These are phyloP conservation scores for Termitomyces eurrhizus DNA, from an alignment of 768 basidiomycete genomes.

Conservation along the genomic window DNA sequence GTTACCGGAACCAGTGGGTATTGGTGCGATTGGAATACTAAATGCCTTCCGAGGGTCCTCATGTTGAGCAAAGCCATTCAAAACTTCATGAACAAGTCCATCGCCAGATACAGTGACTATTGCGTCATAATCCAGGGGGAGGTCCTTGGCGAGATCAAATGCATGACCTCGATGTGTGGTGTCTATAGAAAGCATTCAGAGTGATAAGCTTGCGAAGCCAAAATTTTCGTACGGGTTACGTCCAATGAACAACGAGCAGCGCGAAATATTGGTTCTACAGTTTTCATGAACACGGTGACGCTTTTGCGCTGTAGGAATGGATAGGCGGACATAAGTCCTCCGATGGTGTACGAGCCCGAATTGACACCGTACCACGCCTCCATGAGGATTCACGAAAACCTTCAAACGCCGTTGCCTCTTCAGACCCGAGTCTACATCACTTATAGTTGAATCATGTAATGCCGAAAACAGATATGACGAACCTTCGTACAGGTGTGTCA, in stretches of 20 bases:
- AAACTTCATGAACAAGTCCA: constrained; percentile 76
- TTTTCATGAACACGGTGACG: constrained; percentile 44
- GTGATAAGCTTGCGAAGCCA: not conserved
- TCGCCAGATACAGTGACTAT: constrained; percentile 79
- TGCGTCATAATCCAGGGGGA: constrained; percentile 64
- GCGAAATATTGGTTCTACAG: constrained; percentile 68
- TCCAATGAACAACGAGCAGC: constrained; percentile 63
- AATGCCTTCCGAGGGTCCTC: constrained; percentile 57
- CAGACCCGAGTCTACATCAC: constrained; percentile 37
- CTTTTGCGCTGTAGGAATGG: constrained; percentile 54
- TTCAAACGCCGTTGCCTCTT: constrained; percentile 54
- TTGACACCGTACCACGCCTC: constrained; percentile 62
- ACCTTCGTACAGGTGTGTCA: constrained; percentile 65
- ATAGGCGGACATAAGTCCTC: not conserved
- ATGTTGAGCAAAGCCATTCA: constrained; percentile 79
- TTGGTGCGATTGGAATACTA: constrained; percentile 64
- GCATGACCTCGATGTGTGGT: constrained; percentile 67
- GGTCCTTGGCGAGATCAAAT: constrained; percentile 51
- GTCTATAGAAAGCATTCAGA: constrained; percentile 34
- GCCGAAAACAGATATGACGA: constrained; percentile 10
- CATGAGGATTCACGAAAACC: constrained; percentile 74
- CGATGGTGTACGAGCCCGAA: not conserved
- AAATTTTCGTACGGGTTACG: constrained; percentile 48
- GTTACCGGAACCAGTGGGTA: constrained; percentile 84
- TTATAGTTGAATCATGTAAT: not conserved